Evolutionary conservation across 306 rosid genomes (phyloP), one percentile per base, ranked within the genome.

Genomic region (Pyrus bretschneideri): DNA sequence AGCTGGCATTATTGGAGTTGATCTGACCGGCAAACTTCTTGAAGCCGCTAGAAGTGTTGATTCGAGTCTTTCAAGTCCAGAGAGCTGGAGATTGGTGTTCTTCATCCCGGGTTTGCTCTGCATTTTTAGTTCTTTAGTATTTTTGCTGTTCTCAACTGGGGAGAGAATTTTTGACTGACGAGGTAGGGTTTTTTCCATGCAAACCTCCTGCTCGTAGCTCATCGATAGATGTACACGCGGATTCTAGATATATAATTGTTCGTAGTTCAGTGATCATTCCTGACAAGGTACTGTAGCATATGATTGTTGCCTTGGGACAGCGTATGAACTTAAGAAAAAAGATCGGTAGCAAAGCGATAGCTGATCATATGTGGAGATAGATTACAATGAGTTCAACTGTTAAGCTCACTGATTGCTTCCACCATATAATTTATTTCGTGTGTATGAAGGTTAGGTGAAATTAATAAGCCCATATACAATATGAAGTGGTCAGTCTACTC

Each of bases 1-100:
- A 54, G 99, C 99, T 51, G 99, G 98, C 73, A 91, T 96, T 58
- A 85, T 96, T 22, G 98, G 99, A 19, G 99, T 96, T 67, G 93
- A 86, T 81, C 79, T 96, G 11, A 96, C 97, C 0, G 99, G 99
- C 33, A 92, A 73, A 73, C 91, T 96, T 70, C 96, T 96, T 49
- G 99, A 96, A 81, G 96, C 96, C 27, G 98, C 97, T 0, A 91
- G 82, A 83, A 86, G 78, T 61, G 67, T 85, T 14, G 84, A 92
- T 87, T 81, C 89, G 1, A 95, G 91, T 81, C 97, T 96, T 70
- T 91, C 98, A 1, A 92, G 86, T 76, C 90, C 96, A 6, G 97
- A 92, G 38, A 91, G 93, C 89, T 96, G 99, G 99, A 88, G 85
- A 67, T 67, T 79, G 19, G 99, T 96, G 78, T 96, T 96, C 79